Percentiles rank a stretch among this genome's conserved stretches.
phyloP scores from a whole-genome alignment of 2,329 filamentous ascomycete species.

The Curvularia eragrostidis region DNA sequence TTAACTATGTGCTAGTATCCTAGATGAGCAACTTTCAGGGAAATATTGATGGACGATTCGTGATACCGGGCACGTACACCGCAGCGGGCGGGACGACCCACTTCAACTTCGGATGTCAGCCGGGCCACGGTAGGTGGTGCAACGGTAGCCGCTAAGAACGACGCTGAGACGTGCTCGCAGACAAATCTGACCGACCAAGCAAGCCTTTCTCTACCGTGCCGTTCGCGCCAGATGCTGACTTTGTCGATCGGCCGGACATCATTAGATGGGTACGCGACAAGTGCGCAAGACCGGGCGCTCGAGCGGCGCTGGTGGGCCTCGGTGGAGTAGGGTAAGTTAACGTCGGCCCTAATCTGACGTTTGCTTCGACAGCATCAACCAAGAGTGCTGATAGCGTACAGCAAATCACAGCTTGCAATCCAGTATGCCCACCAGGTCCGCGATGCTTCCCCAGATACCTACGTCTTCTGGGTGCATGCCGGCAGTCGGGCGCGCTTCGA shows the following conservation, averaged over 20 bases:
- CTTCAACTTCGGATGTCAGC: not conserved
- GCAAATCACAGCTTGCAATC: not conserved
- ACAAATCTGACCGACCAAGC: not conserved
- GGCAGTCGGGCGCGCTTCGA: not conserved
- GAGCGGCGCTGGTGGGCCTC: not conserved
- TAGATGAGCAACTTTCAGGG: not conserved
- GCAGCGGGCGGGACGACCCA: not conserved
- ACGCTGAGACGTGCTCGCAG: not conserved
- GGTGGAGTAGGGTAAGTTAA: not conserved
- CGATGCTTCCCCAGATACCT: not conserved
- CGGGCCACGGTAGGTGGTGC: not conserved
- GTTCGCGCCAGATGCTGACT: not conserved
- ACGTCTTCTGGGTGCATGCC: not conserved
- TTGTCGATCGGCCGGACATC: not conserved
- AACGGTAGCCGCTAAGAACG: not conserved
- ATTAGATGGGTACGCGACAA: not conserved
- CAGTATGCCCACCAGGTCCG: not conserved
- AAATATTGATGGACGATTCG: not conserved
- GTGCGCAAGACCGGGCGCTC: not conserved
- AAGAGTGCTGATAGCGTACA: not conserved
- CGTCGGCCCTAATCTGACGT: not conserved
- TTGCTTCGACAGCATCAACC: not conserved
- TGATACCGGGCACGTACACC: not conserved
- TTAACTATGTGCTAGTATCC: not conserved
- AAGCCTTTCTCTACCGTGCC: not conserved